Conservation (phyloP, 768 basidiomycete genomes). For the Coprinellus micaceus region DNA sequence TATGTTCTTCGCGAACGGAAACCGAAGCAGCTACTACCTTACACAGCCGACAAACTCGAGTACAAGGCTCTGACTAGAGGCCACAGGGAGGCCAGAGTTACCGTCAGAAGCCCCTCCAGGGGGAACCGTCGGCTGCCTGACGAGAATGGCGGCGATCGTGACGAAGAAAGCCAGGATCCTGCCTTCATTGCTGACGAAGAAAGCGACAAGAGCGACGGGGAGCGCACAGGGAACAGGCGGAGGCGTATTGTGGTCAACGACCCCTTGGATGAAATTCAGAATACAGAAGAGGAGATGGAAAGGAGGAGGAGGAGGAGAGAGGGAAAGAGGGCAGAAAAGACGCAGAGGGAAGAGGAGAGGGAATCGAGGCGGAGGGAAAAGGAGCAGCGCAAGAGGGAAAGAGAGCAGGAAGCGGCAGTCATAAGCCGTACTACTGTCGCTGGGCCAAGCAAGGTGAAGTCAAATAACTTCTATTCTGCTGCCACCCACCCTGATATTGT, state of each 20-base stretch:
- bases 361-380: not conserved
- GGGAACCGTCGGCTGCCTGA: not conserved
- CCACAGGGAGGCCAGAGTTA: not conserved
- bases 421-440: not conserved
- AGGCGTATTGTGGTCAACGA: not conserved
- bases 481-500: not conserved
- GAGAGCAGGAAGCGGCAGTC: not conserved
- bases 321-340: not conserved
- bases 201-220: not conserved
- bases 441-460: not conserved
- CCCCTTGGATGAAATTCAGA: not conserved
- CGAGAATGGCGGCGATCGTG: not conserved
- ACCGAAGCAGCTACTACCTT: not conserved
- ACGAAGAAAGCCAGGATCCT: not conserved
- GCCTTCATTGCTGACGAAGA: not conserved
- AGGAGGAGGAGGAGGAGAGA: conserved; percentile 2
- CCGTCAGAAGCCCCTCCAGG: not conserved
- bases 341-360: not conserved
- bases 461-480: not conserved
- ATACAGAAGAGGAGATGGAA: not conserved
- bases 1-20: not conserved
- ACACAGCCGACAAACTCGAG: not conserved
- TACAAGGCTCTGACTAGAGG: not conserved
- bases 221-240: not conserved
- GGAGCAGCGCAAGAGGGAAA: not conserved